Base-by-base conservation (phyloP, 495 filamentous ascomycete species). In the Chlorociboria aeruginascens region DNA sequence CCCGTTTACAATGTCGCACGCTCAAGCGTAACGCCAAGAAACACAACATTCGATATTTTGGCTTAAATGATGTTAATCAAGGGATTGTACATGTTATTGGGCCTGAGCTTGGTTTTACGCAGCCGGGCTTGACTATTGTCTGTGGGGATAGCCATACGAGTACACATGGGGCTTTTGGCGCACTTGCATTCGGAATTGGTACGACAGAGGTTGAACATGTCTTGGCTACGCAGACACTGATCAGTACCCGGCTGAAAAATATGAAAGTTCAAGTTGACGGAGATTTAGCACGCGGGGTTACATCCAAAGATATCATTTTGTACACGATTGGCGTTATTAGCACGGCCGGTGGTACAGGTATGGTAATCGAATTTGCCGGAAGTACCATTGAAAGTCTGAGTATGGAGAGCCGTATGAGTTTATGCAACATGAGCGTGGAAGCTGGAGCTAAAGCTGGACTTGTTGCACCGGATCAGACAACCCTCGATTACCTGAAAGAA, bases 381-480 rank as follows among this genome's bases (percentile, higher is more conserved):
- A 92, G 86, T 36, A 86, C 89, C 46, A 94, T 96, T 61, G 77
- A 85, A 50, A 67, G 65, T 30, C 70, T 96, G 54, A 92, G 85
- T 67, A 95, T 96, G 77, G 89, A 96, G 62, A 90, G 89, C 32
- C 82, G 89, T 58, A 95, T 96, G 89, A 92, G 86, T 47, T 89
- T 96, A 61, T 95, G 90, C 68, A 96, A 96, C 71, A 96, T 96
- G 90, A 86, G 88, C 14, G 95, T 95, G 59, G 89, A 96, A 71
- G 89, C 68, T 48, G 89, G 89, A 66, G 90, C 89, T 37, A 76
- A 89, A 70, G 89, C 90, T 49, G 89, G 89, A 46, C 87, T 96
- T 83, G 79, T 96, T 43, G 90, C 89, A 17, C 90, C 89, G 2
- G 90, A 96, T 52, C 80, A 94, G 63, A 86, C 70, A 38, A 95